phyloP scores from a whole-genome alignment of 495 filamentous ascomycete genomes.

The Penicillium parvum region DNA sequence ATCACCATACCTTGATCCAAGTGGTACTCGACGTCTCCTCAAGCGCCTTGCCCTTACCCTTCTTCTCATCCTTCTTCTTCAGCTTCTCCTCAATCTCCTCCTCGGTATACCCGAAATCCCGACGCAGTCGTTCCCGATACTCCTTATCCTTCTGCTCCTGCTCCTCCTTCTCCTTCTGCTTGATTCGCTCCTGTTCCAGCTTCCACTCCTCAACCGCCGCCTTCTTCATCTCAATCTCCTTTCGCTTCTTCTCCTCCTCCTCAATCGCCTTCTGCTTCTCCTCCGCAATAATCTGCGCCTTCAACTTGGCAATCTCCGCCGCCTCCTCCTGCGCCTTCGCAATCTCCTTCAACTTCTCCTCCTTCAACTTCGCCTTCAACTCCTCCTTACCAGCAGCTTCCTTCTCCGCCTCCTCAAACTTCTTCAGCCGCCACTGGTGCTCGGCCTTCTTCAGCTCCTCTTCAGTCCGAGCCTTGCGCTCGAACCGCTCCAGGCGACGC shows the following conservation, averaged over 20 bases:
- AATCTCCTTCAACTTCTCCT: conserved; percentile 21
- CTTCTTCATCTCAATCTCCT: conserved; percentile 48
- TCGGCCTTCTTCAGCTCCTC: conserved; percentile 32
- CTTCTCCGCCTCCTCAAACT: conserved; percentile 29
- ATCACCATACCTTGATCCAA: conserved; percentile 46
- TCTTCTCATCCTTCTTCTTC: conserved; percentile 45
- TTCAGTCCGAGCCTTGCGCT: conserved; percentile 29
- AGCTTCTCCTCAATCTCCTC: conserved; percentile 53
- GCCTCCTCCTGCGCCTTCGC: conserved; percentile 15
- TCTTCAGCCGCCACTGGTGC: conserved; percentile 24
- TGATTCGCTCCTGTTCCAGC: conserved; percentile 45
- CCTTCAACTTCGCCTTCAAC: conserved; percentile 16
- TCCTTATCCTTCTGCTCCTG: conserved; percentile 44
- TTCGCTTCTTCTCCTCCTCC: conserved; percentile 37
- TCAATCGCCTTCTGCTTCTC: conserved; percentile 29
- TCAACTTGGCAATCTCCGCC: conserved; percentile 15
- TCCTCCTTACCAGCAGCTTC: conserved; percentile 29
- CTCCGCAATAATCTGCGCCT: conserved; percentile 24
- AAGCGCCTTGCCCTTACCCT: conserved; percentile 46
- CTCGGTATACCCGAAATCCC: conserved; percentile 38
- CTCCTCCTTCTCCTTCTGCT: conserved; percentile 25
- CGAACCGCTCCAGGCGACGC: conserved; percentile 29
- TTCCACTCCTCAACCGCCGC: conserved; percentile 55
- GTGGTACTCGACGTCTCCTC: conserved; percentile 45
- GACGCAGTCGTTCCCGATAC: conserved; percentile 37